phyloP scores from a whole-genome alignment of 163 green algal species.

The Coccomyxa subellipsoidea region DNA sequence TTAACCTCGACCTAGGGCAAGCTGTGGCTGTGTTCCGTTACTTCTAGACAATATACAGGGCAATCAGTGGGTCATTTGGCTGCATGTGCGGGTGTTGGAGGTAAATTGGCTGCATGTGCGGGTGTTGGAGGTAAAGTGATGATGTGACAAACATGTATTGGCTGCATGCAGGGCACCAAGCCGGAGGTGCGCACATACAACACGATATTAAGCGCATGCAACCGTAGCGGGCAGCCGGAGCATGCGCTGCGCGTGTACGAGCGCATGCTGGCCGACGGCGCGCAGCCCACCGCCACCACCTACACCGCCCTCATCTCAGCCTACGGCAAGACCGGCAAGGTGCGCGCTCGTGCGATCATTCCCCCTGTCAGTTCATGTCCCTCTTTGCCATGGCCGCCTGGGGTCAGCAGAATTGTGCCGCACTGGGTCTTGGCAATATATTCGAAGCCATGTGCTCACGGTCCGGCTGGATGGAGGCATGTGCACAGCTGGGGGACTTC shows the following conservation, averaged over 20 bases:
- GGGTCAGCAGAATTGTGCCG: too few species aligned
- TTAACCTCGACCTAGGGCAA: too few species aligned
- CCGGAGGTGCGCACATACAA: slow-evolving; percentile 85
- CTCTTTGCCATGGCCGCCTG: too few species aligned
- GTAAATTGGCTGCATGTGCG: neutral
- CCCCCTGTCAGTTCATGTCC: too few species aligned
- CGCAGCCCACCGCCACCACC: slow-evolving; percentile 73
- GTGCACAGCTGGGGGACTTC: too few species aligned
- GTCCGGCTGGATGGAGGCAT: too few species aligned
- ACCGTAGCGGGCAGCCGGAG: slow-evolving; percentile 67
- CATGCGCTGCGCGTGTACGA: slow-evolving; percentile 71
- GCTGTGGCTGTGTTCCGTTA: too few species aligned
- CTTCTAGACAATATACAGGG: too few species aligned
- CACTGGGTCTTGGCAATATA: too few species aligned
- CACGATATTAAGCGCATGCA: slow-evolving; percentile 82
- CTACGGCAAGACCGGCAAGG: slow-evolving; percentile 68
- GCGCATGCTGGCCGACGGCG: slow-evolving; percentile 65
- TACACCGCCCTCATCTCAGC: slow-evolving; percentile 82
- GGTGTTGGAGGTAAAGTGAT: neutral
- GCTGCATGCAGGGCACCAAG: slow-evolving; percentile 57
- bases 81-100: neutral
- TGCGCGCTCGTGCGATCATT: neutral
- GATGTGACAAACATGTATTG: neutral
- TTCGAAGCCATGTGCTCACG: too few species aligned
- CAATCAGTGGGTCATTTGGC: too few species aligned